A percentile compares a stretch with the other conserved stretches of the same genome.
phyloP scores from a whole-genome alignment of 305 asterid species.

The Solanum hybrid region DNA sequence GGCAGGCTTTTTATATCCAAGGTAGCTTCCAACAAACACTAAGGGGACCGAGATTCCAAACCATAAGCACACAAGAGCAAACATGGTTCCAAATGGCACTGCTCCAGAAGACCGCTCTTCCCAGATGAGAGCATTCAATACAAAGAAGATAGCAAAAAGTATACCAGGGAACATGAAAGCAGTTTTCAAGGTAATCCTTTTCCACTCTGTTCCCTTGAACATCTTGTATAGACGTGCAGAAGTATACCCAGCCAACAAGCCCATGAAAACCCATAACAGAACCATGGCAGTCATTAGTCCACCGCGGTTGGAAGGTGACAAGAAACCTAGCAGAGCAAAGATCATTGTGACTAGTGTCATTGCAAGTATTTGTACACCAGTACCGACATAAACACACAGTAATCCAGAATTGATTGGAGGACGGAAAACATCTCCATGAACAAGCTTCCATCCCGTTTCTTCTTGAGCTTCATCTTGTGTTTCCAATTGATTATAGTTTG shows the following conservation, averaged over 20 bases:
- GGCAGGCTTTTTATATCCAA: constrained; percentile 76
- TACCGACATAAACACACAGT: constrained; percentile 81
- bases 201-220: constrained; percentile 90
- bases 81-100: constrained; percentile 91
- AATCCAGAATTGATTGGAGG: constrained; percentile 71
- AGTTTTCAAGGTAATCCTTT: constrained; percentile 71
- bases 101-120: constrained; percentile 96
- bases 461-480: constrained; percentile 96
- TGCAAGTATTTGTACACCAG: constrained; percentile 79
- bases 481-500: constrained; percentile 84
- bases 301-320: constrained; percentile 91
- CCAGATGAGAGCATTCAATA: constrained; percentile 86
- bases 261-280: constrained; percentile 94
- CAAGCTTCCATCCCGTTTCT: constrained; percentile 98
- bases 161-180: constrained; percentile 94
- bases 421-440: constrained; percentile 89
- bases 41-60: constrained; percentile 92
- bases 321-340: constrained; percentile 81
- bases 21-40: constrained; percentile 82
- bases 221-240: constrained; percentile 81
- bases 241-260: constrained; percentile 77
- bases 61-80: constrained; percentile 89
- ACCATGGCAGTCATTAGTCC: constrained; percentile 99
- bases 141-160: constrained; percentile 66
- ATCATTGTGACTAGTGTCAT: constrained; percentile 95